Evolutionary conservation across 345 rosid species (phyloP).

Genomic region (Salix exigua): DNA sequence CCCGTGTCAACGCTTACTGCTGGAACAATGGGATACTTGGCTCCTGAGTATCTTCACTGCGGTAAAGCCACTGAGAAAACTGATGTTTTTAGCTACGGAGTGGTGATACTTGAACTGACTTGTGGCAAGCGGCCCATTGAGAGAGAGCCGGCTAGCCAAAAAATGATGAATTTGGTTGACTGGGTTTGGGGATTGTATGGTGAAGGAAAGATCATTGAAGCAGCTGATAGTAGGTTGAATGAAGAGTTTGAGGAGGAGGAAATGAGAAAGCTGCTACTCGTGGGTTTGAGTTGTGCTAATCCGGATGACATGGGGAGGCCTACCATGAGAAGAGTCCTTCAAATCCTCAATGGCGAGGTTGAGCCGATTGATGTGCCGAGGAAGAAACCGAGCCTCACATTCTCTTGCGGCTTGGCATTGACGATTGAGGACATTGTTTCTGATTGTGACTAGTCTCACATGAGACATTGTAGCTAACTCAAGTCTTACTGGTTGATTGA

Average conservation of each 20-base stretch:
- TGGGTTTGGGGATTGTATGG: constrained; percentile 82
- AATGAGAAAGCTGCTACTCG: constrained; percentile 76
- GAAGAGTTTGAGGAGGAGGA: constrained; percentile 58
- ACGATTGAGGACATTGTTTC: constrained; percentile 82
- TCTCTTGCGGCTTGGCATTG: constrained; percentile 51
- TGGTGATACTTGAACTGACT: constrained; percentile 80
- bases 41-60: constrained; percentile 92
- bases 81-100: constrained; percentile 85
- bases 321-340: constrained; percentile 78
- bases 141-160: constrained; percentile 54
- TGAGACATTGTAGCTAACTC: neutral
- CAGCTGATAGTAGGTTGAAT: constrained; percentile 66
- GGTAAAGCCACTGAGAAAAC: constrained; percentile 92
- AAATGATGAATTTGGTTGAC: constrained; percentile 81
- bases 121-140: constrained; percentile 93
- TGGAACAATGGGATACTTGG: constrained; percentile 95
- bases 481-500: constrained; percentile 29
- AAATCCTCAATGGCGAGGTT: constrained; percentile 66
- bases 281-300: constrained; percentile 81
- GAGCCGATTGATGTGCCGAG: constrained; percentile 51
- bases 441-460: constrained; percentile 42
- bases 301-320: constrained; percentile 77
- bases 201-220: constrained; percentile 68
- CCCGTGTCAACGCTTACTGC: constrained; percentile 93
- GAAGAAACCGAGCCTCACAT: constrained; percentile 75